phyloP scores from a whole-genome alignment of 495 filamentous ascomycete species.

The Extremus antarcticus region DNA sequence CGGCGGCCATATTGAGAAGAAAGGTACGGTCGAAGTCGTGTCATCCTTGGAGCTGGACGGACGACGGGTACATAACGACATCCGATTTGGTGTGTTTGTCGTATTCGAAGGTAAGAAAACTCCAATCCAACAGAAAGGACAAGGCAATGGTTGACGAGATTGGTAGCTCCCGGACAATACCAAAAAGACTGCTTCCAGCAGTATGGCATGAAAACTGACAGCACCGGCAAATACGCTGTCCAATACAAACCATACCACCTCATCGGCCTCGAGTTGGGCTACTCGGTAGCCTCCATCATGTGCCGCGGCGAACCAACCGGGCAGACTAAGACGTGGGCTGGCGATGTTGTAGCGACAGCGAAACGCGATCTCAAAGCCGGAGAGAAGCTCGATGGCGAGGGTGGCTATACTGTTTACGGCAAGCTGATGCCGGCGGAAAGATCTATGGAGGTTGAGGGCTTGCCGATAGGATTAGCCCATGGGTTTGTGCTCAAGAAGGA shows the following conservation, averaged over 20 bases:
- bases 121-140: neutral
- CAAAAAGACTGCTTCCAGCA: conserved; percentile 24
- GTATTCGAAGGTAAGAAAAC: conserved; percentile 15
- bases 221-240: conserved; percentile 20
- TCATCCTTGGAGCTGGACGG: conserved; percentile 20
- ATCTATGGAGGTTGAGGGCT: conserved; percentile 19
- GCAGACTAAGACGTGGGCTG: conserved; percentile 20
- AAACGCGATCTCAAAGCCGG: conserved; percentile 21
- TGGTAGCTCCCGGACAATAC: conserved; percentile 16
- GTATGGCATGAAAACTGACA: conserved; percentile 20
- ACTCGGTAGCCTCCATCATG: conserved; percentile 21
- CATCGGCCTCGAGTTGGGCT: conserved; percentile 21
- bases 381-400: conserved; percentile 22
- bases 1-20: conserved; percentile 21
- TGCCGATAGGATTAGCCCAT: conserved; percentile 22
- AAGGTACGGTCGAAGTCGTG: conserved; percentile 23
- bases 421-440: conserved; percentile 21
- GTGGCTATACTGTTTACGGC: conserved; percentile 23
- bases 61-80: conserved; percentile 15
- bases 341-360: conserved; percentile 21
- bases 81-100: conserved; percentile 21
- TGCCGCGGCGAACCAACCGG: conserved; percentile 23
- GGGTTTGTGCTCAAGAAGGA: conserved; percentile 18
- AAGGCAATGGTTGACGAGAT: neutral
- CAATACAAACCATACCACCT: conserved; percentile 25